Percentiles rank a stretch among this genome's conserved stretches.
Conservation (phyloP, 495 filamentous ascomycete genomes). For the Mytilinidion resinicola region DNA sequence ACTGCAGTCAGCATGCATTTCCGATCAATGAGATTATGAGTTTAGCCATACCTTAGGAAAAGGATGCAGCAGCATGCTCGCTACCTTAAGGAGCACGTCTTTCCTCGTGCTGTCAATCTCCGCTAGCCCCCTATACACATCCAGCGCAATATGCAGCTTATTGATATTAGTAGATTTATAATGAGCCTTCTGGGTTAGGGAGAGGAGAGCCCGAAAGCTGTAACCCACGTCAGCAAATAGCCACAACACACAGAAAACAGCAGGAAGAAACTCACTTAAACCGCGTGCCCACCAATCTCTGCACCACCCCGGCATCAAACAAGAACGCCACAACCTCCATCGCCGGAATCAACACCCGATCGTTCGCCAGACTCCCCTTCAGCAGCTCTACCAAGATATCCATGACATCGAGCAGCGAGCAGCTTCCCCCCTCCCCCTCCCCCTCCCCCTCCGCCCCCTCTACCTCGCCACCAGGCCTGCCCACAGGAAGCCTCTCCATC, state of each 20-base stretch:
- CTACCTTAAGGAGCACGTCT: slow-evolving; percentile 52
- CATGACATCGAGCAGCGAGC: slow-evolving; percentile 35
- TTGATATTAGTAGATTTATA: slow-evolving; percentile 73
- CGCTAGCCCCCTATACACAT: slow-evolving; percentile 64
- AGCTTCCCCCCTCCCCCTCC: slow-evolving; percentile 27
- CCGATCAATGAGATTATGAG: background rate
- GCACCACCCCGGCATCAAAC: slow-evolving; percentile 50
- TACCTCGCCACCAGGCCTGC: slow-evolving; percentile 39
- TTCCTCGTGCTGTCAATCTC: slow-evolving; percentile 35
- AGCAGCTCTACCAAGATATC: slow-evolving; percentile 43
- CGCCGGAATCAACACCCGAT: slow-evolving; percentile 66
- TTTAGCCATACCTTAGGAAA: slow-evolving; percentile 50
- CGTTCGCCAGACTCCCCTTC: slow-evolving; percentile 46
- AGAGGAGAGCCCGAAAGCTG: slow-evolving; percentile 57
- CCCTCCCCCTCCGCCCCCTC: slow-evolving; percentile 37
- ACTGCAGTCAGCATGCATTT: background rate
- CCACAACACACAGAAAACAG: background rate
- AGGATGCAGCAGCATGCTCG: slow-evolving; percentile 55
- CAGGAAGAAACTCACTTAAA: slow-evolving; percentile 27
- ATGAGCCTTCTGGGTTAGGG: slow-evolving; percentile 66
- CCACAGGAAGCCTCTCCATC: slow-evolving; percentile 13
- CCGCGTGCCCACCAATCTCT: slow-evolving; percentile 22
- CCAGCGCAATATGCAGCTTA: slow-evolving; percentile 71
- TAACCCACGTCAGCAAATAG: slow-evolving; percentile 8
- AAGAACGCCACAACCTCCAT: slow-evolving; percentile 72